These are phyloP conservation scores for Petasospora fabianii DNA, from an alignment of 1,139 yeast species.

Conservation along the genomic window DNA sequence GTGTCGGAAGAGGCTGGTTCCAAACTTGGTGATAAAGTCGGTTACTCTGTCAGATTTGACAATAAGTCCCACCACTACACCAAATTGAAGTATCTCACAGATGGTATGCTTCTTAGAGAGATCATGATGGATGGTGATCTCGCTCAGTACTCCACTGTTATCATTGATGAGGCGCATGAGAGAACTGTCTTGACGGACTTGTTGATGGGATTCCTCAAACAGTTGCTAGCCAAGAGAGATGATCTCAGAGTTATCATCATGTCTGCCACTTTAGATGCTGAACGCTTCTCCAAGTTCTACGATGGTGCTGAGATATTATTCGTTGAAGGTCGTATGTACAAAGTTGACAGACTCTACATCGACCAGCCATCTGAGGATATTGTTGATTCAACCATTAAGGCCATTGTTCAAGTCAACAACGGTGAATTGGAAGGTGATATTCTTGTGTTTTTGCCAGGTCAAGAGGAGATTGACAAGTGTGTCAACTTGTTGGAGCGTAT, in stretches of 20 bases:
- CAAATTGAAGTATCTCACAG: constrained; percentile 80
- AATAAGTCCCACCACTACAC: constrained; percentile 53
- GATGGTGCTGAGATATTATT: constrained; percentile 72
- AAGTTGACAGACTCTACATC: constrained; percentile 71
- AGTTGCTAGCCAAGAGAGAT: constrained; percentile 48
- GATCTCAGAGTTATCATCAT: constrained; percentile 55
- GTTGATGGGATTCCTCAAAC: constrained; percentile 81
- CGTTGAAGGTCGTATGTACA: constrained; percentile 87
- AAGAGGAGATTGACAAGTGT: constrained; percentile 92
- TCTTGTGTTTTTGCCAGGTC: constrained; percentile 89
- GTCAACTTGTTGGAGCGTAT: constrained; percentile 58
- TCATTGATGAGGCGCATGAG: constrained; percentile 97
- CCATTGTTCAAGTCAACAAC: constrained; percentile 74
- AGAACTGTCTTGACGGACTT: constrained; percentile 89
- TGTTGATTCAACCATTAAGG: constrained; percentile 72
- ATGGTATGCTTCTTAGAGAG: constrained; percentile 95
- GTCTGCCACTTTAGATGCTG: constrained; percentile 98
- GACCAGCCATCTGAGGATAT: constrained; percentile 66
- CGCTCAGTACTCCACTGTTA: constrained; percentile 65
- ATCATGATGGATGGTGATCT: constrained; percentile 71
- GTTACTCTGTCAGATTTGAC: constrained; percentile 89
- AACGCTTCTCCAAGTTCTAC: constrained; percentile 76
- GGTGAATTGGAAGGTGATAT: constrained; percentile 82
- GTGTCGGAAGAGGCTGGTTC: constrained; percentile 89
- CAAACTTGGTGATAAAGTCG: constrained; percentile 76